Conservation (phyloP, 441 rosid genomes). For the Gossypium aridum region DNA sequence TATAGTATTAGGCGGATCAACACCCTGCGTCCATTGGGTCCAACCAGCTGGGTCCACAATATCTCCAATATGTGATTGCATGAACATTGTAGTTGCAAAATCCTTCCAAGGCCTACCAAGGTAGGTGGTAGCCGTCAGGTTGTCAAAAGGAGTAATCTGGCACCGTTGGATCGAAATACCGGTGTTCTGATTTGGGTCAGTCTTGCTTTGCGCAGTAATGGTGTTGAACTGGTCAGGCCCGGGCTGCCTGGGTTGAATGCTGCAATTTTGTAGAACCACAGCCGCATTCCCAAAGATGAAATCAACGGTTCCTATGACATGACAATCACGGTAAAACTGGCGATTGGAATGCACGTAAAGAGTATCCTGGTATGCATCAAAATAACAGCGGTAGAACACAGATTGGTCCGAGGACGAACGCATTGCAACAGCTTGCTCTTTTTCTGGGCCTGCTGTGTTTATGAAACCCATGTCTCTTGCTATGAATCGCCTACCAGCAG, state of each 20-base stretch:
- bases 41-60: slow-evolving; percentile 66
- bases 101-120: slow-evolving; percentile 86
- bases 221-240: slow-evolving; percentile 48
- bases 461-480: slow-evolving; percentile 70
- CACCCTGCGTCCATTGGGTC: slow-evolving; percentile 52
- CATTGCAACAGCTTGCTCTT: slow-evolving; percentile 75
- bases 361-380: slow-evolving; percentile 77
- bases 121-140: slow-evolving; percentile 46
- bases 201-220: slow-evolving; percentile 54
- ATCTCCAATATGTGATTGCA: slow-evolving; percentile 42
- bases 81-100: slow-evolving; percentile 62
- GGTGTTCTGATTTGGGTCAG: slow-evolving; percentile 39
- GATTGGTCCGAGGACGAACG: slow-evolving; percentile 71
- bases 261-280: slow-evolving; percentile 54
- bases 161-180: slow-evolving; percentile 73
- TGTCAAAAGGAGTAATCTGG: slow-evolving; percentile 47
- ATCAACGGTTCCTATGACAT: slow-evolving; percentile 49
- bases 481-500: slow-evolving; percentile 75
- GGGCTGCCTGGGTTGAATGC: slow-evolving; percentile 32
- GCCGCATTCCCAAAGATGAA: slow-evolving; percentile 57
- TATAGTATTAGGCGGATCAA: slow-evolving; percentile 48
- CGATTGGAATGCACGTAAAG: slow-evolving; percentile 82
- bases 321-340: slow-evolving; percentile 85
- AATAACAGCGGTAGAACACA: slow-evolving; percentile 44
- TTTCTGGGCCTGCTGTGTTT: slow-evolving; percentile 71